Evolutionary conservation across 768 basidiomycete genomes (phyloP), one percentile per base, ranked within the genome.

Genomic region (Amanita pallidorosea): DNA sequence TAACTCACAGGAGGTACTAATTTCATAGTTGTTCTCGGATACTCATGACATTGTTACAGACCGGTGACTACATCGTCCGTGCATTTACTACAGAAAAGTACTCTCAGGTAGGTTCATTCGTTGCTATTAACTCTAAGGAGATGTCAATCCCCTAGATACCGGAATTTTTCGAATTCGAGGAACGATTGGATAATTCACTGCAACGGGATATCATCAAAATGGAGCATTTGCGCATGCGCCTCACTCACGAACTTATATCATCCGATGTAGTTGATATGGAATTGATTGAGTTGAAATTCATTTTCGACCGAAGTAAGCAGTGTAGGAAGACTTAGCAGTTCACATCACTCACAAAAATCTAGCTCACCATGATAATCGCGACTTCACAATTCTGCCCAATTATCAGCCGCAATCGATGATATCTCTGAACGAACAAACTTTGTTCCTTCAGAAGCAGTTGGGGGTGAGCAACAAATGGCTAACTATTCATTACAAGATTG

Each of bases 301-400:
- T 88, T 60, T 85, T 88, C 59, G 83, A 88, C 58, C 77, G 85
- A 48, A 67, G 83, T 85, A 56, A 52, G 79, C 69, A 35, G 35
- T 7, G 48, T 33, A 22, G 22, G 40, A 41, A 20, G 53, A 23
- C 48, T 23, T 31, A 20, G 27, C 25, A 7, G 20, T 35, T 54
- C 35, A 17, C 57, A n/a, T 27, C 40, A 18, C 46, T 58, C 33
- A 54, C 18, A 43, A 8, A 53, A n/a, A 17, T 54, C n/a, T 58
- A 87, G 83, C 71, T 51, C 86, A 92, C 55, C 73, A 83, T 50
- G 92, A 95, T 64, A 94, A 95, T 63, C 84, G 92, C 7, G 92
- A 95, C 66, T 83, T 85, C 57, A 71, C 73, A 35, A 81, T 92
- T 43, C 66, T 94, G 22, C 79, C 85, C 6, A 82, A 82, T 62